Evolutionary conservation across 2,329 filamentous ascomycete species (phyloP).

Genomic region (Grosmannia clavigera): DNA sequence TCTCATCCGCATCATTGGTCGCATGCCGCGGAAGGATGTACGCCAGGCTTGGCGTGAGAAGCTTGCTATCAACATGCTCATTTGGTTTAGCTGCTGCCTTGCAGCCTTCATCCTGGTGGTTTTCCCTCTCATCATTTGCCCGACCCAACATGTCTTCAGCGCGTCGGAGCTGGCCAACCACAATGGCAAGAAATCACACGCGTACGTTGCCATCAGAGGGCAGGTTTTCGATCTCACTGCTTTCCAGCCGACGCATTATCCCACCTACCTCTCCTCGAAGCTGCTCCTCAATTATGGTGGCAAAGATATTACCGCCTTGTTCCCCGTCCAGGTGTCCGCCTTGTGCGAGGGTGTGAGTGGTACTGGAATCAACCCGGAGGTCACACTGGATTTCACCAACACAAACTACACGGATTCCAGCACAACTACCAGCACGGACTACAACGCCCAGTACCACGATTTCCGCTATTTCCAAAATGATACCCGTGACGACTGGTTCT

Average conservation of each 20-base stretch:
- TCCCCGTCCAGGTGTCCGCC: constrained; percentile 88
- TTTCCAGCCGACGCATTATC: constrained; percentile 71
- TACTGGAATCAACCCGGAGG: constrained; percentile 47
- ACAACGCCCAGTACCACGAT: constrained; percentile 77
- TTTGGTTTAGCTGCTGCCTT: constrained; percentile 73
- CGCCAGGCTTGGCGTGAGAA: constrained; percentile 94
- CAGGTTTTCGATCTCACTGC: constrained; percentile 71
- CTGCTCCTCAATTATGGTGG: constrained; percentile 72
- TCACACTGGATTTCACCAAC: constrained; percentile 74
- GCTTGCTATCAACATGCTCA: constrained; percentile 92
- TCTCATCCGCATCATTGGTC: constrained; percentile 59
- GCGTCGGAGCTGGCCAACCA: constrained; percentile 59
- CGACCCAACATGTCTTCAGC: constrained; percentile 79
- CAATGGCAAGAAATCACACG: constrained; percentile 56
- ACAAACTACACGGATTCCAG: constrained; percentile 62
- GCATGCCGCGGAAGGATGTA: constrained; percentile 86
- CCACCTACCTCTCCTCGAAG: constrained; percentile 46
- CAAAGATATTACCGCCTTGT: constrained; percentile 73
- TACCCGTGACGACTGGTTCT: constrained; percentile 81
- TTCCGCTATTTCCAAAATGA: constrained; percentile 80
- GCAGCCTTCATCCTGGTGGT: constrained; percentile 82
- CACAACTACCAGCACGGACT: constrained; percentile 50
- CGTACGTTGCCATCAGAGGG: constrained; percentile 72
- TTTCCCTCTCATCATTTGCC: constrained; percentile 82
- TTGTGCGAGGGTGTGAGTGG: constrained; percentile 71